phyloP scores from a whole-genome alignment of 2,329 filamentous ascomycete genomes.

The Ophiognomonia clavigignenti-juglandacearum region DNA sequence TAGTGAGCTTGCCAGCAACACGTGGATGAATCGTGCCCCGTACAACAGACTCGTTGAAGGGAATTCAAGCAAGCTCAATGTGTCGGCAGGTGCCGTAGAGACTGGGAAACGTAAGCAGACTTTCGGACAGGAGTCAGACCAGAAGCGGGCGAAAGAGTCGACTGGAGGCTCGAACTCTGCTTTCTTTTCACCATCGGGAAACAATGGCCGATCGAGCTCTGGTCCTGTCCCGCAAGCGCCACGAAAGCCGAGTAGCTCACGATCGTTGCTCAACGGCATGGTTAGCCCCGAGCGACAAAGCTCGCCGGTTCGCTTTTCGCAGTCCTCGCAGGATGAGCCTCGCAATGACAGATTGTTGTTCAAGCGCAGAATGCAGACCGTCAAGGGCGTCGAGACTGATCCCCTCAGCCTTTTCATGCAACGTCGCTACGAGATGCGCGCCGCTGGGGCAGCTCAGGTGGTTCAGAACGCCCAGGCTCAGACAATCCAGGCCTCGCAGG shows the following conservation, averaged over 20 bases:
- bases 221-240: background rate
- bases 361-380: background rate
- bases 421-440: background rate
- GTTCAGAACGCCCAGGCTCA: too few relatives aligned
- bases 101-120: background rate
- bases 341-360: background rate
- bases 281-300: background rate
- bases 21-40: conserved; percentile 1
- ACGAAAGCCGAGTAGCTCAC: background rate
- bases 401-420: conserved; percentile 9
- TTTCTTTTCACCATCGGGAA: background rate
- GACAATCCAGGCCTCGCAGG: too few relatives aligned
- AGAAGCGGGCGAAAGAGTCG: background rate
- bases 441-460: background rate
- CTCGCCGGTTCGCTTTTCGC: background rate
- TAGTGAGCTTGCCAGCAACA: background rate
- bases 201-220: background rate
- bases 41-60: conserved; percentile 13
- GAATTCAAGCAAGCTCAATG: background rate
- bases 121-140: background rate
- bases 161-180: background rate
- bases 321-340: background rate
- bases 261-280: background rate
- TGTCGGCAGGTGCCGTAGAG: too few relatives aligned
- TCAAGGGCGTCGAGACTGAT: too few relatives aligned